These are phyloP conservation scores for Tagetes patula DNA, from an alignment of 129 eudicot species.

Conservation along the genomic window DNA sequence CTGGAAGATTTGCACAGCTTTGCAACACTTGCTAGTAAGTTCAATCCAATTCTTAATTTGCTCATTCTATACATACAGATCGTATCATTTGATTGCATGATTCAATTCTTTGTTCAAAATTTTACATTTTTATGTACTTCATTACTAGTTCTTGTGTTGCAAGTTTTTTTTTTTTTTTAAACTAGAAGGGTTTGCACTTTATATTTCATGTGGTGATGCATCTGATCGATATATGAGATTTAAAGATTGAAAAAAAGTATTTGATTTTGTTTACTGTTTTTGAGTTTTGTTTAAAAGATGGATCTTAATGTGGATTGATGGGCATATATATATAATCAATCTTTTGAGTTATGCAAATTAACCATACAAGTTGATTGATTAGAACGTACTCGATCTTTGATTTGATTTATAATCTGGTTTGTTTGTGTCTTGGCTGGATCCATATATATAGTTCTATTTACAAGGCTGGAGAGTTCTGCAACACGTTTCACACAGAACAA, in stretches of 20 bases:
- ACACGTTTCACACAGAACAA: conserved; percentile 45
- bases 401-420: neutral
- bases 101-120: neutral
- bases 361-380: neutral
- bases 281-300: neutral
- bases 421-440: neutral
- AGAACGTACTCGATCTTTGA: neutral
- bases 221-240: neutral
- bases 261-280: neutral
- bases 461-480: conserved; percentile 53
- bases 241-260: neutral
- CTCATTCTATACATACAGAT: neutral
- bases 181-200: neutral
- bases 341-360: neutral
- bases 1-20: conserved; percentile 48
- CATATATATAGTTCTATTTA: conserved; percentile 44
- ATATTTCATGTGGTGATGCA: neutral
- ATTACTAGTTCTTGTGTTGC: neutral
- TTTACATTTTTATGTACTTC: neutral
- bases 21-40: conserved; percentile 55
- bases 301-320: neutral
- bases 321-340: neutral
- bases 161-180: neutral
- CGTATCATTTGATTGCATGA: neutral
- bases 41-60: neutral